These are phyloP conservation scores for Mycothermus thermophilus DNA, from an alignment of 495 filamentous ascomycete species.

Conservation along the genomic window DNA sequence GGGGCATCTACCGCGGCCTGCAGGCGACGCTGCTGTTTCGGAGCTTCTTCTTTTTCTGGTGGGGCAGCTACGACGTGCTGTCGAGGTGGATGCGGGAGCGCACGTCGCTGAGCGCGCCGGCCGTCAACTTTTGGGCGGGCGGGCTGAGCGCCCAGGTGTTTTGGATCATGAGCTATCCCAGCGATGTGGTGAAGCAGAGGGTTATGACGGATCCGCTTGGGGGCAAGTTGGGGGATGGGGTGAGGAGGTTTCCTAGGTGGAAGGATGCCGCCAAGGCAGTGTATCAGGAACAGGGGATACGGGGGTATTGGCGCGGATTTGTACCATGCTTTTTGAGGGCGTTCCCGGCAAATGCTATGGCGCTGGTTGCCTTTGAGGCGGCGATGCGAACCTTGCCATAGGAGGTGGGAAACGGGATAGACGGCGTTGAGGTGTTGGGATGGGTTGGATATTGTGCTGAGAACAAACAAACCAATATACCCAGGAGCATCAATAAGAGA, in stretches of 20 bases:
- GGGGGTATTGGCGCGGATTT: slow-evolving; percentile 88
- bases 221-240: slow-evolving; percentile 50
- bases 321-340: slow-evolving; percentile 84
- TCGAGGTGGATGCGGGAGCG: slow-evolving; percentile 49
- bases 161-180: slow-evolving; percentile 84
- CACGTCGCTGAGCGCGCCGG: slow-evolving; percentile 61
- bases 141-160: slow-evolving; percentile 85
- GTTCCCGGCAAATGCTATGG: slow-evolving; percentile 94
- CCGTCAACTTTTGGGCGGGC: slow-evolving; percentile 94
- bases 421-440: too few relatives aligned
- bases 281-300: slow-evolving; percentile 56
- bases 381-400: slow-evolving; percentile 69
- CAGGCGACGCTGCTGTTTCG: slow-evolving; percentile 76
- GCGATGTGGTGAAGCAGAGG: slow-evolving; percentile 93
- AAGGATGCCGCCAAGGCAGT: slow-evolving; percentile 65
- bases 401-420: too few relatives aligned
- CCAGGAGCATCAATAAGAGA: too few relatives aligned
- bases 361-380: slow-evolving; percentile 82
- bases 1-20: slow-evolving; percentile 74
- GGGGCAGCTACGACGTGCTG: slow-evolving; percentile 80
- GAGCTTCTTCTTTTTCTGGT: slow-evolving; percentile 95
- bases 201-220: slow-evolving; percentile 90
- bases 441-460: not conserved
- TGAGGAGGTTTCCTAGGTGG: slow-evolving; percentile 61
- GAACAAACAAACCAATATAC: too few relatives aligned